A percentile compares a stretch with the other conserved stretches of the same genome.
These are phyloP conservation scores for Lactarius vividus DNA, from an alignment of 768 basidiomycete genomes.

Conservation along the genomic window DNA sequence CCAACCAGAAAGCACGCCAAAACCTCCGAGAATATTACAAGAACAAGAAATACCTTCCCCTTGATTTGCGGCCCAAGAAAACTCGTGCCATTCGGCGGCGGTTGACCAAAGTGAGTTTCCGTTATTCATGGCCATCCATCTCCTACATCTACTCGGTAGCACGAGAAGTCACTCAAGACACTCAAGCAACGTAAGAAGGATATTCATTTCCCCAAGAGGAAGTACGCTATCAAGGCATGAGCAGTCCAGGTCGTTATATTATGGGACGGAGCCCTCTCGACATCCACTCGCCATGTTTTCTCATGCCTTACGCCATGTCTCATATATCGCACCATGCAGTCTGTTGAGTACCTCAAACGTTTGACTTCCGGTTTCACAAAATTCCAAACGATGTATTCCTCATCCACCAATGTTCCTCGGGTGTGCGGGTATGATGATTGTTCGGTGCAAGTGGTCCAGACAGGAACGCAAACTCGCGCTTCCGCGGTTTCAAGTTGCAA, in stretches of 20 bases:
- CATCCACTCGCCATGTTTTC: conserved; percentile 33
- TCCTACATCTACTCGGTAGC: conserved; percentile 43
- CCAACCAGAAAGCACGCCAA: conserved; percentile 97
- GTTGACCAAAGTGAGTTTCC: conserved; percentile 71
- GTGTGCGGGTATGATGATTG: not conserved
- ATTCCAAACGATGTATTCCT: conserved; percentile 15
- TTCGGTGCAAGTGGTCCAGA: not conserved
- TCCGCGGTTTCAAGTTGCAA: not conserved
- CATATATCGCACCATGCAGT: conserved; percentile 22
- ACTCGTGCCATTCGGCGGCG: conserved; percentile 97
- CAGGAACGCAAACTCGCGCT: not conserved
- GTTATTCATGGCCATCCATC: not conserved
- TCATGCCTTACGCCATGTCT: conserved; percentile 33
- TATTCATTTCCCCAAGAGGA: conserved; percentile 87
- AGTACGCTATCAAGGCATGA: conserved; percentile 95
- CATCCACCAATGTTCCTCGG: not conserved
- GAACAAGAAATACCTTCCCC: conserved; percentile 92
- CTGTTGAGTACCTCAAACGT: conserved; percentile 12
- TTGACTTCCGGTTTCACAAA: not conserved
- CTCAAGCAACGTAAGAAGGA: conserved; percentile 94
- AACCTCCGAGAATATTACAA: conserved; percentile 98
- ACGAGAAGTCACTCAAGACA: conserved; percentile 83
- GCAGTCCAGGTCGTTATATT: conserved; percentile 26
- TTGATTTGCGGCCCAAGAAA: conserved; percentile 97
- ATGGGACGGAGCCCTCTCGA: conserved; percentile 32